Evolutionary conservation across 225 moss, liverwort and hornwort species (phyloP).

Genomic region (Thuidium tamariscinum): DNA sequence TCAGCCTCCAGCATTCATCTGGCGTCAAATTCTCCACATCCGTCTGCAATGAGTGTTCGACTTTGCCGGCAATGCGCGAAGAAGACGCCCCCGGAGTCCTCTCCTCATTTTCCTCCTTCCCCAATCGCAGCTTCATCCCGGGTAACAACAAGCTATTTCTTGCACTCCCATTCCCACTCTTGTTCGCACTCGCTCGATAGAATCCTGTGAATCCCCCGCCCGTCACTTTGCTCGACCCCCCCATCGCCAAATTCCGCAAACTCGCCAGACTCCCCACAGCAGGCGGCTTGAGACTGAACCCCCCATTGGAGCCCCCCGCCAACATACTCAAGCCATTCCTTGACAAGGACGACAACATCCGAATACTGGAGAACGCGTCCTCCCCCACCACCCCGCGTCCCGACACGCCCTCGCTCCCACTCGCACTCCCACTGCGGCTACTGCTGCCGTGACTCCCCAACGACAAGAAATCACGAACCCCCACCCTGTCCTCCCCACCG

Average conservation of each 20-base stretch:
- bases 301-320: slow-evolving; percentile 16
- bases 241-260: background rate
- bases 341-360: slow-evolving; percentile 12
- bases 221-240: background rate
- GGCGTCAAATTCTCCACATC: slow-evolving; percentile 24
- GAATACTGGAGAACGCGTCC: background rate
- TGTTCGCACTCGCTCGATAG: background rate
- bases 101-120: background rate
- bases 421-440: background rate
- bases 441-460: background rate
- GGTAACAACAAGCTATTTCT: background rate
- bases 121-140: background rate
- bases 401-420: background rate
- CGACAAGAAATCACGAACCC: slow-evolving; percentile 8
- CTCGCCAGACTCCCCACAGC: background rate
- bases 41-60: background rate
- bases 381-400: background rate
- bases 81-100: background rate
- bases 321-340: slow-evolving; percentile 20
- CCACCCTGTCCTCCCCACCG: slow-evolving; percentile 1
- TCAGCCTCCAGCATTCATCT: slow-evolving; percentile 37
- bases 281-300: slow-evolving; percentile 13
- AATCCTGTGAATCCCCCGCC: slow-evolving; percentile 37
- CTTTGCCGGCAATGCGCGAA: background rate
- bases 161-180: background rate